Percentiles rank a stretch among this genome's conserved stretches.
phyloP scores from a whole-genome alignment of 805 yeast species.

The Wickerhamomyces sydowiorum region DNA sequence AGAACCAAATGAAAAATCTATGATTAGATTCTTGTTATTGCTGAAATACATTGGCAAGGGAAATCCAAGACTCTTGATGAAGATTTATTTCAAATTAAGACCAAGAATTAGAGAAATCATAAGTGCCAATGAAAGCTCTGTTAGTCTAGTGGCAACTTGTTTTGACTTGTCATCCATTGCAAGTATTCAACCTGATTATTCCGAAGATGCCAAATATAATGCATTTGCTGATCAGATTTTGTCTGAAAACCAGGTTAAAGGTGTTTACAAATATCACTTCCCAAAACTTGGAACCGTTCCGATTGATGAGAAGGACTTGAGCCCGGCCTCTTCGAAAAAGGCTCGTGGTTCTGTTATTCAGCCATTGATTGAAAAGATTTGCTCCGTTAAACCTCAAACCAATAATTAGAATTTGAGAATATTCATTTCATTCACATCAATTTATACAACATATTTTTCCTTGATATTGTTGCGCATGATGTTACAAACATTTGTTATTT shows the following conservation, averaged over 20 bases:
- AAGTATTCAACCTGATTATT: constrained; percentile 18
- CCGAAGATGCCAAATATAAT: constrained; percentile 3
- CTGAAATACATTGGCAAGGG: constrained; percentile 25
- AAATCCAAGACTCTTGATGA: constrained; percentile 28
- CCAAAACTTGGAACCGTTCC: background rate
- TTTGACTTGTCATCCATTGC: constrained; percentile 28
- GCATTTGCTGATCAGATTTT: constrained; percentile 5
- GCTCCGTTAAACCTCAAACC: background rate
- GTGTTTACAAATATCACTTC: constrained; percentile 8
- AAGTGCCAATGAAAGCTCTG: constrained; percentile 6
- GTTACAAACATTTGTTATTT: no score
- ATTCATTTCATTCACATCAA: no score
- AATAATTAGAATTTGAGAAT: no score
- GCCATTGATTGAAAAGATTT: background rate
- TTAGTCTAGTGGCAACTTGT: constrained; percentile 24
- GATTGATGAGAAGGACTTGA: background rate
- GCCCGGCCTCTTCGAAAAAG: background rate
- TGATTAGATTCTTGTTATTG: constrained; percentile 26
- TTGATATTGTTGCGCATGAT: no score
- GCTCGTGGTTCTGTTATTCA: background rate
- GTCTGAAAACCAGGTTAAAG: constrained; percentile 5
- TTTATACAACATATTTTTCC: no score
- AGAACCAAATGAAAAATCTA: constrained; percentile 30
- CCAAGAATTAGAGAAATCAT: constrained; percentile 24
- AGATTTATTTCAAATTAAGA: constrained; percentile 25